phyloP scores from a whole-genome alignment of 2,329 filamentous ascomycete species.

The Capronia coronata region DNA sequence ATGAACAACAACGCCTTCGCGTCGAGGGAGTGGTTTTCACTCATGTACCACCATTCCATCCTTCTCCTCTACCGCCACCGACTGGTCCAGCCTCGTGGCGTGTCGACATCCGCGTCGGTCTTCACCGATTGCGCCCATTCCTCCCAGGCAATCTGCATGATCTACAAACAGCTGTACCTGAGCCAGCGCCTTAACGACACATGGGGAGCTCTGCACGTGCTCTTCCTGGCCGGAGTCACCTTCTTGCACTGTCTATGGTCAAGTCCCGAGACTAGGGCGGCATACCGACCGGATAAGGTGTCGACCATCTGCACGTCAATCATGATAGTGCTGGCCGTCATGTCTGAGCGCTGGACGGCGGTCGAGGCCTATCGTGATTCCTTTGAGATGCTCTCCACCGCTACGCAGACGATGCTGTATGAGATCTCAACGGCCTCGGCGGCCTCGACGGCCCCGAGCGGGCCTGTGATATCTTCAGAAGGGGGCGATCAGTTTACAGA shows the following conservation, averaged over 20 bases:
- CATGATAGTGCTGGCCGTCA: constrained; percentile 12
- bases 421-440: constrained; percentile 1
- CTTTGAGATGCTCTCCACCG: constrained; percentile 11
- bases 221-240: constrained; percentile 16
- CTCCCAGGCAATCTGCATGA: constrained; percentile 3
- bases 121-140: constrained; percentile 9
- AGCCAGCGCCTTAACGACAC: constrained; percentile 9
- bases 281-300: constrained; percentile 5
- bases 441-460: neutral
- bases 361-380: constrained; percentile 13
- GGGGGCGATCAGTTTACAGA: constrained; percentile 10
- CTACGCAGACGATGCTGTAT: constrained; percentile 8
- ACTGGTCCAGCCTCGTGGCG: constrained; percentile 7
- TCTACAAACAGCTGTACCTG: constrained; percentile 7
- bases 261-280: neutral
- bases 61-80: constrained; percentile 35
- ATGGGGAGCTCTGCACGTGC: constrained; percentile 13
- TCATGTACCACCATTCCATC: constrained; percentile 38
- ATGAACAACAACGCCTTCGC: constrained; percentile 31
- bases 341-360: constrained; percentile 14
- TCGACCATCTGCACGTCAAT: constrained; percentile 8
- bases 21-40: constrained; percentile 36
- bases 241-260: constrained; percentile 17
- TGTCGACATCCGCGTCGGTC: neutral
- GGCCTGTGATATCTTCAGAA: constrained; percentile 3